Conservation (phyloP, 139 green algal species). For the Zygnema circumcarinatum region DNA sequence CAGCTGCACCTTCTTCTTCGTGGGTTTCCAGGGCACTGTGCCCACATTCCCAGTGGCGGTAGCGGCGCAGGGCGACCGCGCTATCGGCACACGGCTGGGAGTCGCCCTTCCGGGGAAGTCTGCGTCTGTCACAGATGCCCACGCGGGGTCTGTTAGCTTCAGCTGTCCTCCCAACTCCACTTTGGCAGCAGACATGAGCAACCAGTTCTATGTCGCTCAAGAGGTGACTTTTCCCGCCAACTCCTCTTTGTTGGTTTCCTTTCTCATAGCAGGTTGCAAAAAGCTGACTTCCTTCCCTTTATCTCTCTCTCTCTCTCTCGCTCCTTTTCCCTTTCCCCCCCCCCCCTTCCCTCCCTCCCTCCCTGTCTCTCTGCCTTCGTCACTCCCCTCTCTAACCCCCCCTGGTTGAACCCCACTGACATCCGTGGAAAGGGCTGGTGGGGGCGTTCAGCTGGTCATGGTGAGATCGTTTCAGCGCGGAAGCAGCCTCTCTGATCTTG, state of each 20-base stretch:
- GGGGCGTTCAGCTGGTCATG: neutral
- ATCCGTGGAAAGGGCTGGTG: no score
- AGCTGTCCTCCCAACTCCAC: neutral
- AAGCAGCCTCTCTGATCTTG: neutral
- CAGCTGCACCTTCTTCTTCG: neutral
- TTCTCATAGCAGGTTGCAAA: neutral
- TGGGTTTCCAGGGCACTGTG: neutral
- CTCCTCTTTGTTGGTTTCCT: neutral
- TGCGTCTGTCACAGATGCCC: neutral
- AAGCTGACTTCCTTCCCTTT: neutral
- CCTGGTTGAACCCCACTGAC: neutral
- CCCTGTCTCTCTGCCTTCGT: neutral
- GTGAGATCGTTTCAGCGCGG: neutral
- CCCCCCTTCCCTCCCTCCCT: neutral
- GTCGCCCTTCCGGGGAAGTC: neutral
- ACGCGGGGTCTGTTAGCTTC: neutral
- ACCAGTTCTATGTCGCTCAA: neutral
- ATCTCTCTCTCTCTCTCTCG: constrained; percentile 6
- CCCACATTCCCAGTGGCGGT: neutral
- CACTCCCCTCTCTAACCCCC: neutral
- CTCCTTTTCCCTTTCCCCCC: neutral
- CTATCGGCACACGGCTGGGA: neutral
- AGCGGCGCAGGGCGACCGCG: neutral
- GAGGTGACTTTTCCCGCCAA: neutral
- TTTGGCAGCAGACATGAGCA: neutral